These are phyloP conservation scores for Penicillium ochrochloron DNA, from an alignment of 495 filamentous ascomycete genomes.

Conservation along the genomic window DNA sequence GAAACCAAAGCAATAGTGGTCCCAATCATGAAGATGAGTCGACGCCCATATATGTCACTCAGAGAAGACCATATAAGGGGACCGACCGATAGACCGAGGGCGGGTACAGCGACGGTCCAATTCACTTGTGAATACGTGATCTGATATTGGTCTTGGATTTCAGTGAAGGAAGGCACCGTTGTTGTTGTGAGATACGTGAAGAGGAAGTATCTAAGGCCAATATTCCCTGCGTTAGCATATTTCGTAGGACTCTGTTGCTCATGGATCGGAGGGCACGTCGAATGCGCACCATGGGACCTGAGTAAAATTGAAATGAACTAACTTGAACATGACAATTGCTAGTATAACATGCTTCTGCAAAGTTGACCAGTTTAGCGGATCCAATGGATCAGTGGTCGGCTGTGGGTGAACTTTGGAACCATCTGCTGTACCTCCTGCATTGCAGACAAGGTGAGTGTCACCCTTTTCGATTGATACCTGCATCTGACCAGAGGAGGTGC, in stretches of 20 bases:
- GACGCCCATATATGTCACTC: constrained; percentile 62
- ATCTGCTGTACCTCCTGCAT: constrained; percentile 28
- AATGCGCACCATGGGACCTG: not conserved
- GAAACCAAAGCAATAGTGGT: constrained; percentile 58
- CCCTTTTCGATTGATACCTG: constrained; percentile 13
- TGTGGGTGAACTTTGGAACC: constrained; percentile 52
- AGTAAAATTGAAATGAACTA: constrained; percentile 12
- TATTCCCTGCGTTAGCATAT: not conserved
- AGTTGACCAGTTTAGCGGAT: constrained; percentile 62
- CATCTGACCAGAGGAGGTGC: not conserved
- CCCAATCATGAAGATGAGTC: constrained; percentile 58
- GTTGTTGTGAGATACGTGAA: constrained; percentile 69
- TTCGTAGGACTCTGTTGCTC: not conserved
- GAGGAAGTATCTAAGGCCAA: constrained; percentile 58
- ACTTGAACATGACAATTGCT: constrained; percentile 63
- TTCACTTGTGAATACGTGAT: constrained; percentile 59
- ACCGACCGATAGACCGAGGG: constrained; percentile 60
- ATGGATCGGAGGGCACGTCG: not conserved
- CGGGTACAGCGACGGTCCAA: constrained; percentile 68
- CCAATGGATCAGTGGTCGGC: constrained; percentile 57
- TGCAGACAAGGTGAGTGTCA: constrained; percentile 18
- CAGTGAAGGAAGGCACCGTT: constrained; percentile 61
- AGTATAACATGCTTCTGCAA: constrained; percentile 57
- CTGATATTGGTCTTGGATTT: constrained; percentile 54
- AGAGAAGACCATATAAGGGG: constrained; percentile 63